A percentile compares a stretch with the other conserved stretches of the same genome.
phyloP scores from a whole-genome alignment of 495 filamentous ascomycete genomes.

The Trichoderma gamsii region DNA sequence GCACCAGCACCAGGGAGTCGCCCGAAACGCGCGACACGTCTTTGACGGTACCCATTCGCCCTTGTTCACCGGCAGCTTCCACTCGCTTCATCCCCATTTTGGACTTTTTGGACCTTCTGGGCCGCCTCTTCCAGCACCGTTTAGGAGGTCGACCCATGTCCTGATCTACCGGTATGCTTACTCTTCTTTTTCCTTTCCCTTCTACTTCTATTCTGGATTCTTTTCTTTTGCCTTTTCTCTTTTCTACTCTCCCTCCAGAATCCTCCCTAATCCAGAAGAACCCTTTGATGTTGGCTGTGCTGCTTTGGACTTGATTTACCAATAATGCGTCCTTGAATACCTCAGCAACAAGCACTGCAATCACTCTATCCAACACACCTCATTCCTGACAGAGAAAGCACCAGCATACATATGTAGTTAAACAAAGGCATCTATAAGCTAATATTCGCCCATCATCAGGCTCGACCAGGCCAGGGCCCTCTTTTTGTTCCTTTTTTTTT shows the following conservation, averaged over 20 bases:
- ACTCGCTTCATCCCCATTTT: neutral
- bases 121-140: neutral
- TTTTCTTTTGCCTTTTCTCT: neutral
- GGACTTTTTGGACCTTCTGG: neutral
- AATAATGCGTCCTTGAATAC: conserved; percentile 2
- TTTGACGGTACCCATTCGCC: neutral
- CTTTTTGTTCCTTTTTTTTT: neutral
- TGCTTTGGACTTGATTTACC: neutral
- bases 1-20: neutral
- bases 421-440: neutral
- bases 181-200: neutral
- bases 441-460: neutral
- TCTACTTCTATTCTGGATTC: neutral
- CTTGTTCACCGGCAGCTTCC: neutral
- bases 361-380: conserved; percentile 2
- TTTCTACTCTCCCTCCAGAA: neutral
- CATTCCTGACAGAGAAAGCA: neutral
- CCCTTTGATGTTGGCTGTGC: neutral
- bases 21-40: conserved; percentile 11
- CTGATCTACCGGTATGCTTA: conserved; percentile 2
- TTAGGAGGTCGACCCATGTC: conserved; percentile 12
- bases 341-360: neutral
- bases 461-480: conserved; percentile 5
- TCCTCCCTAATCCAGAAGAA: neutral
- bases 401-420: neutral